Evolutionary conservation across 208 protist species (phyloP).

Genomic region (Kentomonas sorsogonicus): DNA sequence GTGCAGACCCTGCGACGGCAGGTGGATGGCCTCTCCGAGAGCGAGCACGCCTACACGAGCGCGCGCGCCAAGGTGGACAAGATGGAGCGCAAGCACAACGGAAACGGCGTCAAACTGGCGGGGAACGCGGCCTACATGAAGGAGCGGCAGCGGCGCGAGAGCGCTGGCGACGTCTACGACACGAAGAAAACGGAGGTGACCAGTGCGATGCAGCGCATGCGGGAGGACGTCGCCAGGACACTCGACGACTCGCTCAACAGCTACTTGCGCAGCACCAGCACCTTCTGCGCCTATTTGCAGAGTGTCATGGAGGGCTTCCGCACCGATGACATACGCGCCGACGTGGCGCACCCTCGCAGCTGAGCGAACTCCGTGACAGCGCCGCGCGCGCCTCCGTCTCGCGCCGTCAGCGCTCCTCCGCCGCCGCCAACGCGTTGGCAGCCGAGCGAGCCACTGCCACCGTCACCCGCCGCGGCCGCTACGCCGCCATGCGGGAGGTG

Average conservation of each 20-base stretch:
- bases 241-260: slow-evolving; percentile 38
- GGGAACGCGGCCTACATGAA: slow-evolving; percentile 48
- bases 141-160: slow-evolving; percentile 29
- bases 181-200: slow-evolving; percentile 22
- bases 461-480: too few relatives aligned
- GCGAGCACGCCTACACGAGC: slow-evolving; percentile 49
- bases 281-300: slow-evolving; percentile 42
- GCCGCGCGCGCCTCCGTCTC: too few relatives aligned
- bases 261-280: slow-evolving; percentile 40
- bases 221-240: slow-evolving; percentile 13
- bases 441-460: too few relatives aligned
- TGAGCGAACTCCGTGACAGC: too few relatives aligned
- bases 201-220: slow-evolving; percentile 23
- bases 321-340: too few relatives aligned
- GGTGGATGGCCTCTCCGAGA: slow-evolving; percentile 23
- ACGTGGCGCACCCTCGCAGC: too few relatives aligned
- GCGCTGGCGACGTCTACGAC: slow-evolving; percentile 30
- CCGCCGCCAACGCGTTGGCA: too few relatives aligned
- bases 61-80: slow-evolving; percentile 36
- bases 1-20: slow-evolving; percentile 34
- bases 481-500: too few relatives aligned
- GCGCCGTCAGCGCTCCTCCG: too few relatives aligned
- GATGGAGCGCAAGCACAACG: slow-evolving; percentile 59
- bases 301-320: slow-evolving; percentile 41
- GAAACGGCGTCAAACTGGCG: slow-evolving; percentile 54